Evolutionary conservation across 768 basidiomycete species (phyloP).

Genomic region (Pholiota microspora): DNA sequence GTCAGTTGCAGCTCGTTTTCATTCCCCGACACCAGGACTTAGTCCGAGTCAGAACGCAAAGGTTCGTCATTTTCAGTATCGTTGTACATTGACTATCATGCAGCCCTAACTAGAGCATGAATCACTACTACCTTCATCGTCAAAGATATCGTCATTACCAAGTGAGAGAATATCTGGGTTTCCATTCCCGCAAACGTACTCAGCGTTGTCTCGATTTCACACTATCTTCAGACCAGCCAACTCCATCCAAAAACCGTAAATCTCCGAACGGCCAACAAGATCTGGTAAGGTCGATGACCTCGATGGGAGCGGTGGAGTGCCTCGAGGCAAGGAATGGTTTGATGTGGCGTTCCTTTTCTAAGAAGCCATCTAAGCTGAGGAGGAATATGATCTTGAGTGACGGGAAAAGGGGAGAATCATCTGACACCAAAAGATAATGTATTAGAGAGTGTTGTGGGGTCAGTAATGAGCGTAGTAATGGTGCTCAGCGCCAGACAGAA

Average conservation of each 20-base stretch:
- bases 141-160: neutral
- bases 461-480: neutral
- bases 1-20: no score
- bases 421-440: neutral
- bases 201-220: neutral
- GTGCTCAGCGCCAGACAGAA: neutral
- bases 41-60: no score
- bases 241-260: no score
- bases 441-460: neutral
- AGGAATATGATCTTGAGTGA: neutral
- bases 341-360: neutral
- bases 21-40: no score
- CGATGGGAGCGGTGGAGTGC: neutral
- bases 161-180: neutral
- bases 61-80: no score
- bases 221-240: neutral
- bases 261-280: neutral
- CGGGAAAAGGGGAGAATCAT: neutral
- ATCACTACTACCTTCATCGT: neutral
- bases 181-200: neutral
- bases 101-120: no score
- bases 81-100: no score
- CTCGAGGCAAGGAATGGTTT: neutral
- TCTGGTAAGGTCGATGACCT: neutral
- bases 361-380: neutral